Percentiles rank a stretch among this genome's conserved stretches.
phyloP scores from a whole-genome alignment of 192 early-diverging fungal genomes.

The Geranomyces variabilis region DNA sequence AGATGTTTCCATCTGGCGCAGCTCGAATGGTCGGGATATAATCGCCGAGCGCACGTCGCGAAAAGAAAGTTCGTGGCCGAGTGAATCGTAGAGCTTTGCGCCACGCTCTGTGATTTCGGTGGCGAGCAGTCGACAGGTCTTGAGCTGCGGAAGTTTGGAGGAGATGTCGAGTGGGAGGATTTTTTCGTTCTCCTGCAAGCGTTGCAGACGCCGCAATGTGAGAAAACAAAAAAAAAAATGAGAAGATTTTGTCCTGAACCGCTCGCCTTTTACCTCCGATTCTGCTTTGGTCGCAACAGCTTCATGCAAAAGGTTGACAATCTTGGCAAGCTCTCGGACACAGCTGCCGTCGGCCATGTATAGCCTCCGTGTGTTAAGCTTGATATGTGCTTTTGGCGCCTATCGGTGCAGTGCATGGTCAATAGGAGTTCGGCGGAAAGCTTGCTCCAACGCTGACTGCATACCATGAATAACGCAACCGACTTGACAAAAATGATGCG shows the following conservation, averaged over 20 bases:
- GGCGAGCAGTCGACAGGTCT: constrained; percentile 48
- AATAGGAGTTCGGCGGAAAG: too few relatives aligned
- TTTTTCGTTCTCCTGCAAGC: constrained; percentile 19
- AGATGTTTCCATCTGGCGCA: constrained; percentile 44
- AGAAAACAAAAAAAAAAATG: not conserved
- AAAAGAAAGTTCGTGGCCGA: constrained; percentile 42
- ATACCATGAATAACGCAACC: constrained; percentile 54
- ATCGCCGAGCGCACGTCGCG: constrained; percentile 46
- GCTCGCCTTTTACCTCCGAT: constrained; percentile 12
- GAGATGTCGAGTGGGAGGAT: constrained; percentile 47
- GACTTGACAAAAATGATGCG: constrained; percentile 56
- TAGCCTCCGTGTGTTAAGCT: constrained; percentile 54
- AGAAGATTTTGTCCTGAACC: not conserved
- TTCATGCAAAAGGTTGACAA: constrained; percentile 47
- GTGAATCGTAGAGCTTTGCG: constrained; percentile 49
- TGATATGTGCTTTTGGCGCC: constrained; percentile 57
- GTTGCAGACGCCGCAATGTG: not conserved
- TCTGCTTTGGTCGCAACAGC: constrained; percentile 30
- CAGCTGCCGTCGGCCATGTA: constrained; percentile 59
- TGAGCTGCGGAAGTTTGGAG: constrained; percentile 45
- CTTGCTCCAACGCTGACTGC: not conserved
- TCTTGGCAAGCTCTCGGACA: constrained; percentile 55
- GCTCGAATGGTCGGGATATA: constrained; percentile 56
- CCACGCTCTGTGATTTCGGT: constrained; percentile 52
- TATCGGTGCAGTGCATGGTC: too few relatives aligned